These are phyloP conservation scores for Colletotrichum orbiculare DNA, from an alignment of 2,329 filamentous ascomycete genomes.

Conservation along the genomic window DNA sequence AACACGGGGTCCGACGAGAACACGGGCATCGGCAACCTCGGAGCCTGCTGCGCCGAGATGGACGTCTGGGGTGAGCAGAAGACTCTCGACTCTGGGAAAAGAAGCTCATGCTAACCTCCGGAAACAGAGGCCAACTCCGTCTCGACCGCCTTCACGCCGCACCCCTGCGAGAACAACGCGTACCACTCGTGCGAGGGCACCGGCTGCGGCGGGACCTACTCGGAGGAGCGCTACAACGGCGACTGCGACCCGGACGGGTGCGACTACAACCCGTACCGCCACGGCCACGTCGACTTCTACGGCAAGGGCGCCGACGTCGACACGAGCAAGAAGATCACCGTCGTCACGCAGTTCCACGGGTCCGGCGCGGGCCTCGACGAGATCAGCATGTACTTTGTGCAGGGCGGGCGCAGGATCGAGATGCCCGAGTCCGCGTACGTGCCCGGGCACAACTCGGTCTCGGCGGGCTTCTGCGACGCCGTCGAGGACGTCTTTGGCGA, in stretches of 20 bases:
- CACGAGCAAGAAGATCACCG: conserved; percentile 65
- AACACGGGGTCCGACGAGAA: conserved; percentile 60
- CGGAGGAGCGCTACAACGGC: conserved; percentile 64
- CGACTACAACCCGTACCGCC: conserved; percentile 75
- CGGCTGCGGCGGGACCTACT: conserved; percentile 60
- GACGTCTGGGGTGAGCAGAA: conserved; percentile 66
- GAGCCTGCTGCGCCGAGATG: conserved; percentile 70
- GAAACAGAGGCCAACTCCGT: conserved; percentile 64
- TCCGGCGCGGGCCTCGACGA: conserved; percentile 53
- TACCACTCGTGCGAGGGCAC: conserved; percentile 57
- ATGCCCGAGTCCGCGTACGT: conserved; percentile 49
- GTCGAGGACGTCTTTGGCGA: conserved; percentile 66
- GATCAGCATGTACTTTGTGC: conserved; percentile 70
- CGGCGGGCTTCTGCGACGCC: conserved; percentile 63
- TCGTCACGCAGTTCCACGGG: conserved; percentile 69
- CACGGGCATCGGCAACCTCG: conserved; percentile 60
- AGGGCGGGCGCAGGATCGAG: conserved; percentile 64
- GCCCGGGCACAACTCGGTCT: conserved; percentile 55
- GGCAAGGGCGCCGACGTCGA: conserved; percentile 67
- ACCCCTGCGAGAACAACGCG: conserved; percentile 64
- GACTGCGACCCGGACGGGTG: conserved; percentile 74
- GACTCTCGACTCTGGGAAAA: not conserved
- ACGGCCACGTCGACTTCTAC: conserved; percentile 70
- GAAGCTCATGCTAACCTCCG: not conserved
- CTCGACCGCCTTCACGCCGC: conserved; percentile 70